phyloP scores from a whole-genome alignment of 1,284 basidiomycete species.

The Puccinia novopanici region DNA sequence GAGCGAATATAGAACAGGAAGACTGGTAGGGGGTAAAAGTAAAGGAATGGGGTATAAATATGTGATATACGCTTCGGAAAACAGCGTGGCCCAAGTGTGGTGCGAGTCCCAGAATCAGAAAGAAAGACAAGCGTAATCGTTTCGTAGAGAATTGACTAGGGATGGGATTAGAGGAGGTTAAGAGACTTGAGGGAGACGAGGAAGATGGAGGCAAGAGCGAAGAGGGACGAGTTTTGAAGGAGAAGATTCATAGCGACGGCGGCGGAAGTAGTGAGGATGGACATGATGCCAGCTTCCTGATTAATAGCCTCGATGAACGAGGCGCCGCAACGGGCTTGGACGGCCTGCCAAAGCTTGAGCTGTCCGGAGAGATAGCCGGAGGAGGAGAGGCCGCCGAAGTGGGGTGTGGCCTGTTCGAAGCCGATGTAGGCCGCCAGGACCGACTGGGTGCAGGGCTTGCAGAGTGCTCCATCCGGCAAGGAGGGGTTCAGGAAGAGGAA shows the following conservation, averaged over 20 bases:
- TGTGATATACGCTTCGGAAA: too few relatives aligned
- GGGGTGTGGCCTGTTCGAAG: conserved; percentile 42
- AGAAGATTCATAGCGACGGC: conserved; percentile 2
- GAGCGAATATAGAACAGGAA: not conserved
- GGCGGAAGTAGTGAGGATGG: conserved; percentile 20
- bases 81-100: too few relatives aligned
- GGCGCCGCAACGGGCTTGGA: conserved; percentile 25
- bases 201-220: not conserved
- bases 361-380: conserved; percentile 48
- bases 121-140: not conserved
- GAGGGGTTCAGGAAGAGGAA: conserved; percentile 45
- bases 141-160: not conserved
- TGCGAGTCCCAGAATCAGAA: not conserved
- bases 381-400: conserved; percentile 41
- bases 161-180: not conserved
- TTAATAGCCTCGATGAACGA: conserved; percentile 39
- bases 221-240: conserved; percentile 1
- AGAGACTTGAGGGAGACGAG: conserved; percentile 7
- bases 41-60: too few relatives aligned
- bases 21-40: too few relatives aligned
- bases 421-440: conserved; percentile 40
- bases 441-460: conserved; percentile 40
- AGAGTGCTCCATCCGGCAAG: conserved; percentile 38
- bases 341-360: conserved; percentile 42
- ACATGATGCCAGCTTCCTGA: conserved; percentile 45